Evolutionary conservation across 306 rosid genomes (phyloP).

Genomic region (Quercus alba): DNA sequence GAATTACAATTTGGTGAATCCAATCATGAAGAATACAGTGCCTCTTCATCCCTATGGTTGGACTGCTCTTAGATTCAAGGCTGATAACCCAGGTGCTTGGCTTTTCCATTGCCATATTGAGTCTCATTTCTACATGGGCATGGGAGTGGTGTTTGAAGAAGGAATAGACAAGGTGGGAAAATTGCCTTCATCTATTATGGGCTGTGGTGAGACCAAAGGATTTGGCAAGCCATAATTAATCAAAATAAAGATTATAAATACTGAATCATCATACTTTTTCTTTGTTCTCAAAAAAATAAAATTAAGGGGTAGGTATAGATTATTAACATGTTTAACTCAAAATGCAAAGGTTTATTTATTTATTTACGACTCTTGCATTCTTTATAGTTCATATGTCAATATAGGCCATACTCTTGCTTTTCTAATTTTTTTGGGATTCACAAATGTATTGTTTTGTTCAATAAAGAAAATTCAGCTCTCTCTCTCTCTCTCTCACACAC

Average conservation of each 20-base stretch:
- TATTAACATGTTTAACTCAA: no score
- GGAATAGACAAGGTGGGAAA: conserved; percentile 63
- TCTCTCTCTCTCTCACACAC: no score
- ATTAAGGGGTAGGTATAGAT: no score
- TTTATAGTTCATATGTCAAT: no score
- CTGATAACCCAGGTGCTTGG: conserved; percentile 88
- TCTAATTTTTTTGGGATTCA: no score
- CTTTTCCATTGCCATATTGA: conserved; percentile 92
- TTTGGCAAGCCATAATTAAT: conserved; percentile 29
- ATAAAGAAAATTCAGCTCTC: no score
- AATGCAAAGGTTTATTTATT: no score
- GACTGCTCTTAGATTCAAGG: conserved; percentile 80
- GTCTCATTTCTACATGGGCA: conserved; percentile 81
- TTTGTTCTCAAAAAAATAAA: no score
- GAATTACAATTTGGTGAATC: conserved; percentile 69
- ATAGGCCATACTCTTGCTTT: no score
- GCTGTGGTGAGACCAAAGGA: conserved; percentile 60
- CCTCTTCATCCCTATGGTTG: conserved; percentile 70
- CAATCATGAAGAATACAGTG: conserved; percentile 83
- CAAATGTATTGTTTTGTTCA: no score
- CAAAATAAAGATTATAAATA: background rate
- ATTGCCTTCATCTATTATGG: conserved; percentile 55
- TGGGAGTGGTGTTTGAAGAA: conserved; percentile 87
- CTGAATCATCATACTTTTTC: no score
- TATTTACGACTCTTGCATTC: no score